Evolutionary conservation across 2,329 filamentous ascomycete genomes (phyloP).

Genomic region (Aspergillus proliferans): DNA sequence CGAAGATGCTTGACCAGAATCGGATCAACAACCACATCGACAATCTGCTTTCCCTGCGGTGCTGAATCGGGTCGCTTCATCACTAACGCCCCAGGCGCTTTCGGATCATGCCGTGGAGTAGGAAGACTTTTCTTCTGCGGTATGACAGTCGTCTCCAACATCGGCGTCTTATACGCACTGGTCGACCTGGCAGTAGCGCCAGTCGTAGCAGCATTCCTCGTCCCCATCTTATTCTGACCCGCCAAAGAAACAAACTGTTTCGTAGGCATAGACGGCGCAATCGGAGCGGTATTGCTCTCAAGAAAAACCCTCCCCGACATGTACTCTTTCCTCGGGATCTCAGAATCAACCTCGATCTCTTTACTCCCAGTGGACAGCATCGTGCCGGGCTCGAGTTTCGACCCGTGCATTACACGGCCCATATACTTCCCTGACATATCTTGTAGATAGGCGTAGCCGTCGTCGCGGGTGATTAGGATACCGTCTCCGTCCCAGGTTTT

Average conservation of each 20-base stretch:
- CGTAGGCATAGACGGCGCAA: slow-evolving; percentile 8
- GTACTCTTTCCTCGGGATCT: slow-evolving; percentile 56
- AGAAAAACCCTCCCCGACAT: slow-evolving; percentile 31
- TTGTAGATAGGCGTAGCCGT: slow-evolving; percentile 55
- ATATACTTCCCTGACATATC: slow-evolving; percentile 59
- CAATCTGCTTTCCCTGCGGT: slow-evolving; percentile 58
- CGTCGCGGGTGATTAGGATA: slow-evolving; percentile 50
- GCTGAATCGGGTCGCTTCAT: slow-evolving; percentile 57
- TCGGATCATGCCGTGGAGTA: slow-evolving; percentile 60
- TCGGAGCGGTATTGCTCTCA: slow-evolving; percentile 18
- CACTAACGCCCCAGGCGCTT: slow-evolving; percentile 54
- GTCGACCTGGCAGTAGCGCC: slow-evolving; percentile 33
- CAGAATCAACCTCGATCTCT: slow-evolving; percentile 61
- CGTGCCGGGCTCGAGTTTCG: slow-evolving; percentile 54
- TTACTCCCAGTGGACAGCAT: slow-evolving; percentile 59
- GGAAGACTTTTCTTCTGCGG: slow-evolving; percentile 45
- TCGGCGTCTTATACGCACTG: slow-evolving; percentile 56
- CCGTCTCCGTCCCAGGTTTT: slow-evolving; percentile 74
- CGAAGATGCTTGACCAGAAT: slow-evolving; percentile 57
- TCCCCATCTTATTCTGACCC: slow-evolving; percentile 5
- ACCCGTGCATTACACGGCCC: slow-evolving; percentile 51
- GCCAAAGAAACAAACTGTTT: slow-evolving; percentile 16
- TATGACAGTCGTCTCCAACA: slow-evolving; percentile 49
- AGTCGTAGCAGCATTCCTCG: slow-evolving; percentile 4
- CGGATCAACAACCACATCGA: slow-evolving; percentile 69